phyloP scores from a whole-genome alignment of 495 filamentous ascomycete species.

The Penicillium argentinense region DNA sequence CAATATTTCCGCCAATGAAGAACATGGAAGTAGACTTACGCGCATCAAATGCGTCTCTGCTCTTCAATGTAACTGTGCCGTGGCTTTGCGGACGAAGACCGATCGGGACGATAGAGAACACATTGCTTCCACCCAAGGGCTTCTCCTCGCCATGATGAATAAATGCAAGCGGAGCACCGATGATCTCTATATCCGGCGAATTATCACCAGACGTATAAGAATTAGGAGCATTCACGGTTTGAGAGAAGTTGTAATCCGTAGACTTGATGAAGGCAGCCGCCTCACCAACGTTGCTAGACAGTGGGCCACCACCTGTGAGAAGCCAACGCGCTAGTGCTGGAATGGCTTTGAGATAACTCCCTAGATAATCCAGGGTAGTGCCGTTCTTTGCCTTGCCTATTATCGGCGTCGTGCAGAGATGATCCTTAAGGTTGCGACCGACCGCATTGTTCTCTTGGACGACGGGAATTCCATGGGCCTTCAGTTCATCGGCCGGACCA shows the following conservation, averaged over 20 bases:
- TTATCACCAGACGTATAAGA: conserved; percentile 14
- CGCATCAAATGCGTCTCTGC: conserved; percentile 18
- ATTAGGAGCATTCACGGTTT: neutral
- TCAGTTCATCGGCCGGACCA: conserved; percentile 34
- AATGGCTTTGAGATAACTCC: conserved; percentile 11
- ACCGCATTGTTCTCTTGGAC: conserved; percentile 14
- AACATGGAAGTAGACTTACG: conserved; percentile 9
- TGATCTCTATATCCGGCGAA: conserved; percentile 21
- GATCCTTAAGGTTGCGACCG: conserved; percentile 21
- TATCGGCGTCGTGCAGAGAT: conserved; percentile 18
- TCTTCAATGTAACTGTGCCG: conserved; percentile 19
- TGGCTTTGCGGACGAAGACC: conserved; percentile 20
- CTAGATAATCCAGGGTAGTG: conserved; percentile 21
- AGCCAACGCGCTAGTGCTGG: conserved; percentile 20
- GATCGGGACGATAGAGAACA: conserved; percentile 18
- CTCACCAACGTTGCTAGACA: conserved; percentile 24
- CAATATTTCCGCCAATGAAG: neutral
- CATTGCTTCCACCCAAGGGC: conserved; percentile 7
- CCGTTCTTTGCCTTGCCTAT: conserved; percentile 21
- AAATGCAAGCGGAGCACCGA: conserved; percentile 22
- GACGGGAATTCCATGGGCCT: conserved; percentile 12
- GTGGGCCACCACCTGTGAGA: conserved; percentile 16
- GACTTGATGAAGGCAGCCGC: conserved; percentile 22
- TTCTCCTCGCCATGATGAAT: conserved; percentile 26
- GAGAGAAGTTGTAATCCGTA: conserved; percentile 10